Percentiles rank a stretch among this genome's conserved stretches.
Conservation (phyloP, 352 stramenopile genomes). For the Pythium angustatum region DNA sequence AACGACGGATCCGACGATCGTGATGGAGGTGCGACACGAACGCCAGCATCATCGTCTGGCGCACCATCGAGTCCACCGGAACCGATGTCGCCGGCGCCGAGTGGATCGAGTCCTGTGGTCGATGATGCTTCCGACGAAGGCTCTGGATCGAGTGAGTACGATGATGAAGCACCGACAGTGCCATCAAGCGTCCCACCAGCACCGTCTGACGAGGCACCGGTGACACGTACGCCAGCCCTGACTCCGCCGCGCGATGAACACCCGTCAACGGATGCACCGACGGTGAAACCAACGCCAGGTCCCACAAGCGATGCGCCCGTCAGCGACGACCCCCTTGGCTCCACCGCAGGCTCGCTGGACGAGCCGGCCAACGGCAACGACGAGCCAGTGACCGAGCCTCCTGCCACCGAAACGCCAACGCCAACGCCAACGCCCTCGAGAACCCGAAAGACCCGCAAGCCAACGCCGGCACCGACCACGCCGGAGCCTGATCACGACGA, state of each 20-base stretch:
- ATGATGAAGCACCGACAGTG: background rate
- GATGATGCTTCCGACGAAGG: background rate
- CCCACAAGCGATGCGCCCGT: too few species aligned
- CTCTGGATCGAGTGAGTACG: background rate
- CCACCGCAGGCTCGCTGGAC: too few species aligned
- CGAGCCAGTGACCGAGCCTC: too few species aligned
- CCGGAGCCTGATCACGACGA: background rate
- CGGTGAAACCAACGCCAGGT: background rate
- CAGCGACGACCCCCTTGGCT: too few species aligned
- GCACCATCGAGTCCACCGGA: background rate
- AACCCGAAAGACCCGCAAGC: background rate
- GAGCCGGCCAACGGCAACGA: too few species aligned
- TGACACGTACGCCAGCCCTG: background rate
- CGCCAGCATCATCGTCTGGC: background rate
- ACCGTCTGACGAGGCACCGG: background rate
- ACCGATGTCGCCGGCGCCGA: background rate
- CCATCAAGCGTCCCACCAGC: background rate
- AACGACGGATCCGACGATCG: background rate
- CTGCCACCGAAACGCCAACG: background rate
- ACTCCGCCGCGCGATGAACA: background rate
- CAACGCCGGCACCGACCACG: background rate
- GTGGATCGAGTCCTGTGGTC: background rate
- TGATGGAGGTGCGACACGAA: background rate
- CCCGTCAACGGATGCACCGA: background rate
- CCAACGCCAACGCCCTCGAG: background rate